Evolutionary conservation across 1,139 yeast genomes (phyloP).

Genomic region (Candida glucosophila): DNA sequence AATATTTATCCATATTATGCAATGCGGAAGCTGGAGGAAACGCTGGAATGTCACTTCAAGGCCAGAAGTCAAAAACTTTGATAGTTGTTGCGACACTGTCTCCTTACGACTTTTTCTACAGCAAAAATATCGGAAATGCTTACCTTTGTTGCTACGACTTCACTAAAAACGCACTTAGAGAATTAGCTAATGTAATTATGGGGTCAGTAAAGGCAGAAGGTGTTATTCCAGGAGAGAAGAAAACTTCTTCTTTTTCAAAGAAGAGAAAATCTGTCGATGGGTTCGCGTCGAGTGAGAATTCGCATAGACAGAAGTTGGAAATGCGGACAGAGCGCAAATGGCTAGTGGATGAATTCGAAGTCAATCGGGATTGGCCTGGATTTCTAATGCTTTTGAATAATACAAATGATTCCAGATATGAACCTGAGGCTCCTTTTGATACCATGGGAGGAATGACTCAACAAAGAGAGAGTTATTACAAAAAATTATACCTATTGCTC

Average conservation of each 20-base stretch:
- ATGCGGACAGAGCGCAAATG: constrained; percentile 36
- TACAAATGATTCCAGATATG: constrained; percentile 1
- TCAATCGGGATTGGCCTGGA: constrained; percentile 44
- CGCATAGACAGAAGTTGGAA: constrained; percentile 3
- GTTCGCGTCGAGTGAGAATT: background rate
- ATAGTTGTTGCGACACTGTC: constrained; percentile 56
- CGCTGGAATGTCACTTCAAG: too few relatives aligned
- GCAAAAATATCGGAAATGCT: constrained; percentile 47
- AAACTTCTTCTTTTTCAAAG: constrained; percentile 20
- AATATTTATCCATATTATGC: constrained; percentile 49
- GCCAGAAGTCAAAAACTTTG: constrained; percentile 39
- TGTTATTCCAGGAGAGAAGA: constrained; percentile 48
- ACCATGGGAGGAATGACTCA: constrained; percentile 3
- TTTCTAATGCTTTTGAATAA: constrained; percentile 33
- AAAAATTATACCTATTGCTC: constrained; percentile 24
- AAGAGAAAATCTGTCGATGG: constrained; percentile 11
- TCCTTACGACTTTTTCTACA: constrained; percentile 56
- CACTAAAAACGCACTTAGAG: constrained; percentile 42
- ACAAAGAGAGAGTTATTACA: constrained; percentile 16
- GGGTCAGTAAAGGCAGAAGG: constrained; percentile 49
- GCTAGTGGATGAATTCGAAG: constrained; percentile 53
- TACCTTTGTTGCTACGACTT: constrained; percentile 58
- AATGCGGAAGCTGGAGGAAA: constrained; percentile 30
- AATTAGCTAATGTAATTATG: constrained; percentile 45
- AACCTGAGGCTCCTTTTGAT: too few relatives aligned